phyloP scores from a whole-genome alignment of 192 early-diverging fungal species.

The Gorgonomyces haynaldii region DNA sequence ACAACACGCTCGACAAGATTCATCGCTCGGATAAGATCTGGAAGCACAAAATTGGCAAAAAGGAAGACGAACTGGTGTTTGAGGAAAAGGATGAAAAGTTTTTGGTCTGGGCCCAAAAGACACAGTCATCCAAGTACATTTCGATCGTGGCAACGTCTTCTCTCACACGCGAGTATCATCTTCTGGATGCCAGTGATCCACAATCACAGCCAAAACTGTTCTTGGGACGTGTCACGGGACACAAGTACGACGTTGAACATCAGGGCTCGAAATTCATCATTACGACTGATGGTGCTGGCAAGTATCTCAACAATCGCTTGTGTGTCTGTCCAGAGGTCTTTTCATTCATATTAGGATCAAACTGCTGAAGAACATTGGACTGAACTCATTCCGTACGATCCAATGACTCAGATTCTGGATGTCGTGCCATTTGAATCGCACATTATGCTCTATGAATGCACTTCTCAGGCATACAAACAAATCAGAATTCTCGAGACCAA shows the following conservation, averaged over 20 bases:
- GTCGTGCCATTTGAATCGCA: slow-evolving; percentile 13
- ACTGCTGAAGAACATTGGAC: slow-evolving; percentile 13
- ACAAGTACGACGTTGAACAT: slow-evolving; percentile 30
- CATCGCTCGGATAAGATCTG: slow-evolving; percentile 17
- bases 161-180: slow-evolving; percentile 19
- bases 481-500: background rate
- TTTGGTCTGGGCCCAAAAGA: slow-evolving; percentile 14
- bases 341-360: slow-evolving; percentile 1
- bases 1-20: slow-evolving; percentile 23
- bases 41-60: slow-evolving; percentile 19
- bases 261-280: slow-evolving; percentile 31
- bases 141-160: slow-evolving; percentile 10
- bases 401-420: slow-evolving; percentile 10
- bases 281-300: slow-evolving; percentile 26
- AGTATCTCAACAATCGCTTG: slow-evolving; percentile 31
- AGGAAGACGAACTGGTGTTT: slow-evolving; percentile 20
- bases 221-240: slow-evolving; percentile 16
- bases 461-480: background rate
- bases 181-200: slow-evolving; percentile 13
- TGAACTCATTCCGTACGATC: slow-evolving; percentile 37
- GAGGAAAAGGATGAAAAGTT: slow-evolving; percentile 34
- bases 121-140: slow-evolving; percentile 23
- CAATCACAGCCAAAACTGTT: slow-evolving; percentile 15
- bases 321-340: slow-evolving; percentile 12
- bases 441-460: slow-evolving; percentile 4